phyloP scores from a whole-genome alignment of 331 rosid genomes.

The Ulmus americana region DNA sequence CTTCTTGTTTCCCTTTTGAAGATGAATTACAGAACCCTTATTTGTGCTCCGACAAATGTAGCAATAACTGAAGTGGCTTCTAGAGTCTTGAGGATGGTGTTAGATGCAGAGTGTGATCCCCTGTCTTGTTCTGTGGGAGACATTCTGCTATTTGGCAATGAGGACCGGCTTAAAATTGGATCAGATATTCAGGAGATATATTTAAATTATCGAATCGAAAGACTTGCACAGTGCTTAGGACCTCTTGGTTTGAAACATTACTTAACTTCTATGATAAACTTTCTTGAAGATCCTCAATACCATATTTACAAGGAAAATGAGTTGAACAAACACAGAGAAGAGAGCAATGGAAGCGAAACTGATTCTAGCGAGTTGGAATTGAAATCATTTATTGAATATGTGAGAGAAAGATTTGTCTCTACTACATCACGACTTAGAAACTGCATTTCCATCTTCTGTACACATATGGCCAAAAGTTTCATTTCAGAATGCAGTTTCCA shows the following conservation, averaged over 20 bases:
- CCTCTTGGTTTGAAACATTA: conserved; percentile 41
- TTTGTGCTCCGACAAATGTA: conserved; percentile 70
- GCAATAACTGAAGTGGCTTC: conserved; percentile 62
- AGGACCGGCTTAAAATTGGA: conserved; percentile 49
- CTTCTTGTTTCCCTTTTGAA: conserved; percentile 35
- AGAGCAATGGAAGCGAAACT: conserved; percentile 4
- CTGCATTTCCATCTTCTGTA: conserved; percentile 37
- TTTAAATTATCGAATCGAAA: conserved; percentile 47
- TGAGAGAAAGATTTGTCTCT: conserved; percentile 36
- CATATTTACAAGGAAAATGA: conserved; percentile 40
- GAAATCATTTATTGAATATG: conserved; percentile 50
- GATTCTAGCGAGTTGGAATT: neutral
- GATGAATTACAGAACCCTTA: conserved; percentile 43
- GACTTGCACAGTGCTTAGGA: conserved; percentile 20
- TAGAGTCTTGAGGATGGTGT: conserved; percentile 40
- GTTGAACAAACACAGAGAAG: conserved; percentile 25
- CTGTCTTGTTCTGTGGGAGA: conserved; percentile 40
- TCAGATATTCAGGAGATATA: conserved; percentile 38
- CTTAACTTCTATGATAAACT: conserved; percentile 43
- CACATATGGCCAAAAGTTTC: conserved; percentile 44
- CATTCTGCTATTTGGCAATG: conserved; percentile 51
- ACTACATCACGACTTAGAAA: conserved; percentile 26
- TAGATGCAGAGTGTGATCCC: conserved; percentile 20
- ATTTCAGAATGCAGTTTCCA: conserved; percentile 26
- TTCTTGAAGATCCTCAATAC: conserved; percentile 52